A percentile compares a stretch with the other conserved stretches of the same genome.
Evolutionary conservation across 257 asterid genomes (phyloP).

Genomic region (Osmanthus fragrans): DNA sequence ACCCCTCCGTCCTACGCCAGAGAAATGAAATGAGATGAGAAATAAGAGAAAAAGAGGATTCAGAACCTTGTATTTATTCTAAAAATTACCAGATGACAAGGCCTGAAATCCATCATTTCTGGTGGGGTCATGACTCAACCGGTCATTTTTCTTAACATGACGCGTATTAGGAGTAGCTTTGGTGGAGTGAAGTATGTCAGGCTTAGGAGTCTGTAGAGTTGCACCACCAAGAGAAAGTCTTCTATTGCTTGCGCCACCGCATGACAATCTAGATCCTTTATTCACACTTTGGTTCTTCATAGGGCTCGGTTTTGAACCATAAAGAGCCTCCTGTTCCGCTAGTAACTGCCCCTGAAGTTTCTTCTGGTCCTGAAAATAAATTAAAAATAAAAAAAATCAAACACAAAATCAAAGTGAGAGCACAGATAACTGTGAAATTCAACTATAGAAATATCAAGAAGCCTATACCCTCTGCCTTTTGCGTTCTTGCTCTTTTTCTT

Average conservation of each 20-base stretch:
- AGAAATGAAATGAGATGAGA: conserved; percentile 13
- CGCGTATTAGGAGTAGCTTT: conserved; percentile 55
- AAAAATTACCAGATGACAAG: conserved; percentile 56
- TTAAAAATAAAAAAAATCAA: background rate
- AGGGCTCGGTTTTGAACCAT: conserved; percentile 66
- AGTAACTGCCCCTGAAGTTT: conserved; percentile 62
- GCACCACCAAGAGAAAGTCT: conserved; percentile 62
- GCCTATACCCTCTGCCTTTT: conserved; percentile 79
- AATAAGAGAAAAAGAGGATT: background rate
- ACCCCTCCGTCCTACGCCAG: conserved; percentile 74
- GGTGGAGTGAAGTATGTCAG: conserved; percentile 36
- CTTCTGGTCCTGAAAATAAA: conserved; percentile 70
- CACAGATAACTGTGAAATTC: background rate
- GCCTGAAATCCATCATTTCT: conserved; percentile 55
- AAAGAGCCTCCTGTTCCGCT: conserved; percentile 60
- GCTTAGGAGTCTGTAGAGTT: conserved; percentile 48
- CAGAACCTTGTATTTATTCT: background rate
- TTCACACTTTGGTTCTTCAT: conserved; percentile 63
- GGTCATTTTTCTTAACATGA: conserved; percentile 40
- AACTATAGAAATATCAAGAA: background rate
- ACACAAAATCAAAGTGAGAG: conserved; percentile 3
- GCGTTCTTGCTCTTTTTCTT: conserved; percentile 86
- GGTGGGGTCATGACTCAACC: conserved; percentile 35
- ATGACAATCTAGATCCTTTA: conserved; percentile 55
- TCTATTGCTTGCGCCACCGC: conserved; percentile 51